Conservation (phyloP, 306 rosid species). For the Urtica urens region DNA sequence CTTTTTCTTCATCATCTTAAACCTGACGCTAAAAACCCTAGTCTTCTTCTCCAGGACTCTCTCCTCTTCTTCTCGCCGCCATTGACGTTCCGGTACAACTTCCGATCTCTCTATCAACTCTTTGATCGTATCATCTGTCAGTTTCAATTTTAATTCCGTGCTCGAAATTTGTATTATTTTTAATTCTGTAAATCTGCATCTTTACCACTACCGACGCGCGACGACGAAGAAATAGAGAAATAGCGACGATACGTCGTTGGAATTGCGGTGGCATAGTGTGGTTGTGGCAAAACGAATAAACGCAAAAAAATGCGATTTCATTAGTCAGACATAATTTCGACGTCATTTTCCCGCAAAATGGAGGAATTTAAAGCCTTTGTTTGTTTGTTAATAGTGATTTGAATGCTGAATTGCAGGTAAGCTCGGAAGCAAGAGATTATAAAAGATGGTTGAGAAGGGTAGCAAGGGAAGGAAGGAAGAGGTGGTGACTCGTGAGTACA, state of each 20-base stretch:
- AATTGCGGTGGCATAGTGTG: too few relatives aligned
- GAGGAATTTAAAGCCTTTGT: neutral
- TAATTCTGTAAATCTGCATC: too few relatives aligned
- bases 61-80: conserved; percentile 4
- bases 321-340: too few relatives aligned
- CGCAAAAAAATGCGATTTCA: too few relatives aligned
- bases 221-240: too few relatives aligned
- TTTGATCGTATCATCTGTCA: too few relatives aligned
- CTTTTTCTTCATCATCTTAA: neutral
- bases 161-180: too few relatives aligned
- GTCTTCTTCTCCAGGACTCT: neutral
- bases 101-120: neutral
- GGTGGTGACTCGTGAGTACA: conserved; percentile 87
- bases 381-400: neutral
- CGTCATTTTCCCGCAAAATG: too few relatives aligned
- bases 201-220: too few relatives aligned
- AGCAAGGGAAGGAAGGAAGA: conserved; percentile 83
- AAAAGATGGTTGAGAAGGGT: conserved; percentile 70
- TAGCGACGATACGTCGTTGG: too few relatives aligned
- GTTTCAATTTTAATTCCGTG: too few relatives aligned
- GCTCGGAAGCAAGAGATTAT: conserved; percentile 15
- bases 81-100: neutral
- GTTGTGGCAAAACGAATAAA: too few relatives aligned
- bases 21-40: neutral
- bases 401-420: conserved; percentile 25